Evolutionary conservation across 768 basidiomycete genomes (phyloP).

Genomic region (Serpula lacrymans): DNA sequence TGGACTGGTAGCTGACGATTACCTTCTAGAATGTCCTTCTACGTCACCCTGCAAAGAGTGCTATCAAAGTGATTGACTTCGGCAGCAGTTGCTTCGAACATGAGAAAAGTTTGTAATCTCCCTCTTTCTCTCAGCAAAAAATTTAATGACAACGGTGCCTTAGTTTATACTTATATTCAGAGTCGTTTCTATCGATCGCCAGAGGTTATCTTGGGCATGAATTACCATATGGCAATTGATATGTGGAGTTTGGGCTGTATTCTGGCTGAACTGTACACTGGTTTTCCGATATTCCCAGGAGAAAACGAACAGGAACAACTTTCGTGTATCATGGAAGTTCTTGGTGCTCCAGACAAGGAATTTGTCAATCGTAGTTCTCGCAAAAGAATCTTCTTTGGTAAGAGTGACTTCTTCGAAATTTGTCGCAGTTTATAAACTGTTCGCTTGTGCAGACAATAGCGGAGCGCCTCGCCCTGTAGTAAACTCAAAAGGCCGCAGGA

Average conservation of each 20-base stretch:
- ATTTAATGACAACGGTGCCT: slow-evolving; percentile 8
- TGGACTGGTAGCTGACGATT: slow-evolving; percentile 6
- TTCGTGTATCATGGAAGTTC: slow-evolving; percentile 98
- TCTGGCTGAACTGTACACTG: slow-evolving; percentile 93
- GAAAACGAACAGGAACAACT: slow-evolving; percentile 99
- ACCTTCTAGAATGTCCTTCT: slow-evolving; percentile 80
- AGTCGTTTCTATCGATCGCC: slow-evolving; percentile 99
- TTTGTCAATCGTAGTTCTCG: slow-evolving; percentile 92
- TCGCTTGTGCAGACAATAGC: slow-evolving; percentile 77
- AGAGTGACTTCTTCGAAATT: slow-evolving; percentile 17
- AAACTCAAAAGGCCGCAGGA: slow-evolving; percentile 93
- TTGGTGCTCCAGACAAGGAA: slow-evolving; percentile 93
- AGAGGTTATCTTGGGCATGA: slow-evolving; percentile 98
- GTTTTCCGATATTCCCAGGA: slow-evolving; percentile 97
- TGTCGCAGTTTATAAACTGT: slow-evolving; percentile 1
- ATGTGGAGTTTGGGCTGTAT: slow-evolving; percentile 99
- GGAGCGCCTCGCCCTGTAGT: slow-evolving; percentile 92
- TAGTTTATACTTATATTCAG: slow-evolving; percentile 99
- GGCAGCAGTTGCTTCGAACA: slow-evolving; percentile 98
- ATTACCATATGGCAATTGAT: slow-evolving; percentile 98
- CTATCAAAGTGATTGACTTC: slow-evolving; percentile 98
- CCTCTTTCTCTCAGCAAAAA: background rate
- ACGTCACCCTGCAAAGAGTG: slow-evolving; percentile 93
- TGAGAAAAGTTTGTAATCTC: slow-evolving; percentile 83
- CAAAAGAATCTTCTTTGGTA: slow-evolving; percentile 95